A percentile compares a stretch with the other conserved stretches of the same genome.
phyloP scores from a whole-genome alignment of 495 filamentous ascomycete species.

The Penicillium argentinense region DNA sequence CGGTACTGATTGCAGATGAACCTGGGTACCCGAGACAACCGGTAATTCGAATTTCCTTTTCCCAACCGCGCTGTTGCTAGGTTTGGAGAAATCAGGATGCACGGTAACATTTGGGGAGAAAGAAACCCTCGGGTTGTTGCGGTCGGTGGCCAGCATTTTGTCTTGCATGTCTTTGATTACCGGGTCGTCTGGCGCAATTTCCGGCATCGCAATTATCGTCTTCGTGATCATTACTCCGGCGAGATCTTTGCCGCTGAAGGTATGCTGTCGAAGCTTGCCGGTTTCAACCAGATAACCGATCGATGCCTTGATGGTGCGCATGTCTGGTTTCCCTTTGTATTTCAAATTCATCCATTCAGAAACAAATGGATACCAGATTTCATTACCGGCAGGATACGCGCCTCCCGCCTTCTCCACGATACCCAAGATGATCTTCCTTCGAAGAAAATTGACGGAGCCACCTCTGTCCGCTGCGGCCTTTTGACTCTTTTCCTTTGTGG shows the following conservation, averaged over 20 bases:
- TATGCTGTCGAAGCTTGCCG: conserved; percentile 57
- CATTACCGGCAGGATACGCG: conserved; percentile 70
- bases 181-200: conserved; percentile 49
- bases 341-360: conserved; percentile 57
- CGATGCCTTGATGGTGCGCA: conserved; percentile 49
- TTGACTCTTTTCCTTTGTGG: background rate
- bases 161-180: conserved; percentile 52
- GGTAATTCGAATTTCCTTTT: conserved; percentile 23
- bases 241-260: conserved; percentile 59
- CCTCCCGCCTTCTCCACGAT: conserved; percentile 68
- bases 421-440: conserved; percentile 66
- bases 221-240: conserved; percentile 57
- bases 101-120: conserved; percentile 37
- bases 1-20: conserved; percentile 43
- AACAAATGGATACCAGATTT: conserved; percentile 70
- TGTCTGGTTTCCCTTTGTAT: conserved; percentile 48
- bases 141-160: conserved; percentile 45
- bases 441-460: conserved; percentile 48
- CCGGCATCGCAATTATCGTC: conserved; percentile 49
- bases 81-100: conserved; percentile 28
- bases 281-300: conserved; percentile 61
- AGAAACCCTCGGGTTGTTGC: conserved; percentile 20
- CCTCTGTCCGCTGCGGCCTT: conserved; percentile 22
- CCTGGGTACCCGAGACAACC: conserved; percentile 31
- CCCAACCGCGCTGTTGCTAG: conserved; percentile 5